Conservation (phyloP, 352 stramenopile genomes). For the Globisporangium paddicum region DNA sequence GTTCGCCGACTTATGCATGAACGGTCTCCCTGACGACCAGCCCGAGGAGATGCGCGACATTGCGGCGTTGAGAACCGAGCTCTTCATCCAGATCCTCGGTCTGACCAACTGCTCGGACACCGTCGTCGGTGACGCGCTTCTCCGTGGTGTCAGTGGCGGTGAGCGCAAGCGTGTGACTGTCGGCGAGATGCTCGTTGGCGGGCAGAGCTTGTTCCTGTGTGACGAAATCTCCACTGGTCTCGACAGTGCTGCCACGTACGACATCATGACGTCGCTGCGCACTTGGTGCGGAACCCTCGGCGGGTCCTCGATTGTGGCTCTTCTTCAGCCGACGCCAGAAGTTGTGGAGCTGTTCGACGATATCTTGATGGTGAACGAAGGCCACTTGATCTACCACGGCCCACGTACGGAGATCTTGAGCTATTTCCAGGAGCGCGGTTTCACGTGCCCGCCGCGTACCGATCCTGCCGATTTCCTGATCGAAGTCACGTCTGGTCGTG, state of each 20-base stretch:
- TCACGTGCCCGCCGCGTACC: constrained; percentile 52
- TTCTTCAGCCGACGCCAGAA: constrained; percentile 65
- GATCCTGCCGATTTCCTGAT: constrained; percentile 68
- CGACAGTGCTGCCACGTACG: constrained; percentile 86
- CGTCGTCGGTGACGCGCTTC: constrained; percentile 85
- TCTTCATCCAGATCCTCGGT: constrained; percentile 78
- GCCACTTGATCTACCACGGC: constrained; percentile 92
- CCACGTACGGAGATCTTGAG: constrained; percentile 52
- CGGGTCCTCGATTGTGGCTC: constrained; percentile 29
- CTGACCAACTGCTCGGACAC: constrained; percentile 88
- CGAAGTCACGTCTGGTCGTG: constrained; percentile 59
- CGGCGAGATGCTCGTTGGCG: constrained; percentile 78
- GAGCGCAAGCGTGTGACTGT: constrained; percentile 86
- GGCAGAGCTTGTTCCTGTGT: constrained; percentile 63
- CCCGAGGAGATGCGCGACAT: constrained; percentile 70
- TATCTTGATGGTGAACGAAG: constrained; percentile 92
- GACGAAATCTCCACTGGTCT: constrained; percentile 70
- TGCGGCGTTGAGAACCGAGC: constrained; percentile 49
- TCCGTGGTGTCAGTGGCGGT: constrained; percentile 89
- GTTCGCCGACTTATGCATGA: constrained; percentile 91
- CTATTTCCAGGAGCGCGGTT: constrained; percentile 86
- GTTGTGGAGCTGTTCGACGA: constrained; percentile 95
- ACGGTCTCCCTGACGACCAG: constrained; percentile 38
- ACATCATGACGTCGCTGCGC: constrained; percentile 69
- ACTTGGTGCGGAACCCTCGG: constrained; percentile 26